Evolutionary conservation across 2,329 filamentous ascomycete genomes (phyloP), one percentile per base, ranked within the genome.

Genomic region (Ramichloridium luteum): DNA sequence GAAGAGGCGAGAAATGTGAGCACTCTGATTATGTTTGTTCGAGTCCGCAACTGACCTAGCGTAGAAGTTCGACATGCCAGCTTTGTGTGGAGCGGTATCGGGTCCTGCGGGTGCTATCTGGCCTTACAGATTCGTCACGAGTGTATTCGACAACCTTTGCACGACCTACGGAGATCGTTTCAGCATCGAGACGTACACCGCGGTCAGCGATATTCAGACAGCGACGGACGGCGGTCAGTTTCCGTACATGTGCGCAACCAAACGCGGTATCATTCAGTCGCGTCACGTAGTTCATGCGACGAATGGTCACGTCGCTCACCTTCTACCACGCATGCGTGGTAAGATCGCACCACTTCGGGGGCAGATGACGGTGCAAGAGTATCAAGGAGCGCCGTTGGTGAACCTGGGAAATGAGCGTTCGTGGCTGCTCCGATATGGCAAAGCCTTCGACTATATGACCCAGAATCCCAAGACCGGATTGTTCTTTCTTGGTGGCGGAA

Each of bases 341-440:
- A 27, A 25, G 10, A 8, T 43, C 3, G 40, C 36, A 28, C 40
- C 40, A 6, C 16, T 41, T 8, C 38, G 40, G 13, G 40, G 40
- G n/a, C 39, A 40, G 27, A 43, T 43, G 40, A 41, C 38, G 10
- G 35, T 38, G 14, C 40, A 43, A 22, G 26, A 22, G 16, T 28
- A 32, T 5, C 9, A 28, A 13, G 9, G 15, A 17, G 16, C 17
- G 8, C n/a, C n/a, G n/a, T 30, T 35, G 16, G 30, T 26, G 11
- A 15, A 29, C 11, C 22, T 28, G 20, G 33, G 35, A 4, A 30
- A 16, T 14, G 13, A 25, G 11, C 27, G 28, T 4, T 41, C 36
- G 11, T 43, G 38, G 33, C 22, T 30, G 9, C 32, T 38, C 15
- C 16, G 25, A 6, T 36, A 38, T 20, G 31, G 28, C 4, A 31